A percentile compares a stretch with the other conserved stretches of the same genome.
phyloP scores from a whole-genome alignment of 2,329 filamentous ascomycete species.

The Arthrinium phaeospermum region DNA sequence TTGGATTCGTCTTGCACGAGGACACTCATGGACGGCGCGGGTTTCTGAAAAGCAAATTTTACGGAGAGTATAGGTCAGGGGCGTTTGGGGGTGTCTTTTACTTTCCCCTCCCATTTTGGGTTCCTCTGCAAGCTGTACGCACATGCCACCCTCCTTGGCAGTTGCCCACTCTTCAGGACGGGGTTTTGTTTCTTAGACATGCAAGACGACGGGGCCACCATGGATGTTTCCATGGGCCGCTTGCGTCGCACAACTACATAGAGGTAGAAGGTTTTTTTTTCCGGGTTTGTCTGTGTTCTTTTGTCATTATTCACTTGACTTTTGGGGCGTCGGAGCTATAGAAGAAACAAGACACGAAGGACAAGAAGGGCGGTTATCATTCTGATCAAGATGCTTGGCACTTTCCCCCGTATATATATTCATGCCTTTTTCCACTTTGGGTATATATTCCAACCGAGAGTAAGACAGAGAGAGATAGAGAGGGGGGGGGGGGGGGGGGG shows the following conservation, averaged over 20 bases:
- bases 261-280: background rate
- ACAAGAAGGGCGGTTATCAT: constrained; percentile 6
- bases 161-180: background rate
- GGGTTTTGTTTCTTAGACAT: constrained; percentile 7
- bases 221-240: background rate
- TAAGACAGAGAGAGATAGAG: too few relatives aligned
- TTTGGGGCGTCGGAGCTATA: constrained; percentile 9
- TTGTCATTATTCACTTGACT: background rate
- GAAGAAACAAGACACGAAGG: constrained; percentile 8
- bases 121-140: background rate
- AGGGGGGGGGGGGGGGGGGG: too few relatives aligned
- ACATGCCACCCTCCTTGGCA: constrained; percentile 5
- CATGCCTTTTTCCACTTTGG: background rate
- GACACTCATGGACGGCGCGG: constrained; percentile 13
- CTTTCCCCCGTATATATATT: constrained; percentile 7
- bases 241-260: constrained; percentile 8
- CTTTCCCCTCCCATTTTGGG: background rate
- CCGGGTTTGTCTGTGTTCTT: background rate
- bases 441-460: background rate
- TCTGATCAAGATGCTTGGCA: constrained; percentile 6
- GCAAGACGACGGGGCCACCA: background rate
- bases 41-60: constrained; percentile 3
- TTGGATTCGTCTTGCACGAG: constrained; percentile 14
- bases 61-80: constrained; percentile 3
- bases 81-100: constrained; percentile 2